phyloP scores from a whole-genome alignment of 306 rosid genomes.

The Rosa rugosa region DNA sequence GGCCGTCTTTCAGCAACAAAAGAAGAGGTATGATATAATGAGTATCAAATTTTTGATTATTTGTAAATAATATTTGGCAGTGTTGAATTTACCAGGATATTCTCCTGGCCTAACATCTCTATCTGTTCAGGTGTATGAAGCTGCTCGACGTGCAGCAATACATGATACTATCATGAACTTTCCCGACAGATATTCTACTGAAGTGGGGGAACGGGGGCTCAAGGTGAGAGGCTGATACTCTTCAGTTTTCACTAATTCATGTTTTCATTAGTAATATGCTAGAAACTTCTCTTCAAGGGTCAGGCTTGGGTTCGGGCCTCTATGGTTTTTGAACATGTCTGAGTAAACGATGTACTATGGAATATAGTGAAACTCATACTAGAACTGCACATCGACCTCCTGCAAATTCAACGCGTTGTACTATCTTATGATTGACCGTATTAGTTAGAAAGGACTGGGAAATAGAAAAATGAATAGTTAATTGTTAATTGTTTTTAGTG shows the following conservation, averaged over 20 bases:
- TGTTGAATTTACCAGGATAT: conserved; percentile 22
- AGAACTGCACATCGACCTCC: background rate
- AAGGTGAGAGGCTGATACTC: conserved; percentile 56
- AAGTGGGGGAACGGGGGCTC: conserved; percentile 97
- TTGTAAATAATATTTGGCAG: conserved; percentile 14
- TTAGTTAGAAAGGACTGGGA: background rate
- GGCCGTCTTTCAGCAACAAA: conserved; percentile 82
- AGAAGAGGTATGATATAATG: conserved; percentile 66
- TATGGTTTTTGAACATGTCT: background rate
- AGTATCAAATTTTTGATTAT: conserved; percentile 20
- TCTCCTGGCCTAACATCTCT: conserved; percentile 23
- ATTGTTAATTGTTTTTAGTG: background rate
- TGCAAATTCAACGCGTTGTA: background rate
- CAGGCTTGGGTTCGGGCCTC: background rate
- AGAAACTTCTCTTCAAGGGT: conserved; percentile 18
- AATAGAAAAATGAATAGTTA: background rate
- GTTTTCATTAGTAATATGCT: conserved; percentile 15
- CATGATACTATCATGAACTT: conserved; percentile 89
- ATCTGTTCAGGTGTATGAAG: conserved; percentile 74
- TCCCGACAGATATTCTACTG: conserved; percentile 77
- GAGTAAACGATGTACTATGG: background rate
- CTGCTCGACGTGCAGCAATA: conserved; percentile 87
- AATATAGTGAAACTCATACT: background rate
- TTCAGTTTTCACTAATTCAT: background rate
- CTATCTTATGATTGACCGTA: background rate